Evolutionary conservation across 768 basidiomycete species (phyloP).

Genomic region (Hypsizygus marmoreus): DNA sequence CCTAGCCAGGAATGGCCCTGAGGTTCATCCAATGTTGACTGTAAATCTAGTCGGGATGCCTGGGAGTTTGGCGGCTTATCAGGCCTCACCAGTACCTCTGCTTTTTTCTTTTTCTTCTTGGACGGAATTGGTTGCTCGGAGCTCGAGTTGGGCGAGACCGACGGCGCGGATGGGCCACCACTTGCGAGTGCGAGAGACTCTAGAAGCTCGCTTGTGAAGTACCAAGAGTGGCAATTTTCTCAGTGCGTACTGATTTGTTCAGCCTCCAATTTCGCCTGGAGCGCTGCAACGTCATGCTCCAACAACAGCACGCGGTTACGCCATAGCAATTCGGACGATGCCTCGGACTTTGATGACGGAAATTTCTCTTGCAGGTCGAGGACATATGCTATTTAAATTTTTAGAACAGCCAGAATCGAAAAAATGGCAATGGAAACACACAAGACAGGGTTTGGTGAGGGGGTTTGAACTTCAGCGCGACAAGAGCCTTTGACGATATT

Average conservation of each 20-base stretch:
- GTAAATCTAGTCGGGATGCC: constrained; percentile 12
- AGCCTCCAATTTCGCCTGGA: constrained; percentile 42
- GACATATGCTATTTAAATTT: constrained; percentile 40
- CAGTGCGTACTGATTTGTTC: constrained; percentile 42
- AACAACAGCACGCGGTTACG: constrained; percentile 41
- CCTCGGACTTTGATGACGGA: constrained; percentile 22
- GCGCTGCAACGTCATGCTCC: constrained; percentile 36
- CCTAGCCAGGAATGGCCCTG: constrained; percentile 3
- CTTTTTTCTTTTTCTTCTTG: constrained; percentile 24
- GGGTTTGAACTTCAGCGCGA: constrained; percentile 48
- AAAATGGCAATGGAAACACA: constrained; percentile 22
- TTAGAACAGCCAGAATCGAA: neutral
- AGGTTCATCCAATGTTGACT: constrained; percentile 20
- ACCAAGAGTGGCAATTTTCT: too few relatives aligned
- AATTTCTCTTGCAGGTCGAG: constrained; percentile 42
- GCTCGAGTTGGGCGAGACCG: constrained; percentile 12
- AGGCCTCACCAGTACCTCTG: neutral
- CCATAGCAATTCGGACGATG: constrained; percentile 34
- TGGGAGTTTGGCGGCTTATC: constrained; percentile 15
- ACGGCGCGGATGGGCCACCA: constrained; percentile 17
- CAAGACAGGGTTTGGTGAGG: constrained; percentile 40
- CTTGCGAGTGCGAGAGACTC: constrained; percentile 25
- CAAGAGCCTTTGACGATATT: constrained; percentile 39
- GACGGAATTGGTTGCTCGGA: constrained; percentile 11
- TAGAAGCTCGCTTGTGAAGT: constrained; percentile 17